A percentile compares a stretch with the other conserved stretches of the same genome.
Evolutionary conservation across 1,139 yeast species (phyloP).

Genomic region (Ogataea hybrid): DNA sequence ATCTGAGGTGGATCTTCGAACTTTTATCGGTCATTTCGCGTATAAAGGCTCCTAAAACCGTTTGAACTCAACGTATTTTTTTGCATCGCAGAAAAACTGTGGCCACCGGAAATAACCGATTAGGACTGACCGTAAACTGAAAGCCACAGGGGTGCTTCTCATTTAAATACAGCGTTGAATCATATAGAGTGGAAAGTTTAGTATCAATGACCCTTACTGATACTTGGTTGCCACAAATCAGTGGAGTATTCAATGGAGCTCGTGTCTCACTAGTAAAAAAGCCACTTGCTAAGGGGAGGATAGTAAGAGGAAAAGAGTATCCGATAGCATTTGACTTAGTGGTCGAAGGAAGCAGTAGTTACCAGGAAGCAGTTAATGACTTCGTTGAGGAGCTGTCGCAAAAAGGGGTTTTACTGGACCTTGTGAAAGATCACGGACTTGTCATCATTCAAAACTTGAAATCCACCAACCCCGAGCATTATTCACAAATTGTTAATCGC

Average conservation of each 20-base stretch:
- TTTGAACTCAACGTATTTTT: no score
- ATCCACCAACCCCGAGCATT: conserved; percentile 10
- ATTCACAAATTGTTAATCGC: conserved; percentile 11
- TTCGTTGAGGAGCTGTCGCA: conserved; percentile 14
- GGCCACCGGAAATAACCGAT: no score
- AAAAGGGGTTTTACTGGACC: conserved; percentile 7
- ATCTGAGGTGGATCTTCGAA: conserved; percentile 1
- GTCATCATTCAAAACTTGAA: conserved; percentile 10
- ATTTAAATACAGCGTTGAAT: not conserved
- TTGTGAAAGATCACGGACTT: conserved; percentile 12
- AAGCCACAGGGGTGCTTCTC: not conserved
- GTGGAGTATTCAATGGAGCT: no score
- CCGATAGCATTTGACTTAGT: conserved; percentile 13
- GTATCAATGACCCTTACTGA: no score
- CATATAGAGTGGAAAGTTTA: no score
- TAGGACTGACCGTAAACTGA: not conserved
- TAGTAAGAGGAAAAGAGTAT: conserved; percentile 6
- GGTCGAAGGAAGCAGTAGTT: not conserved
- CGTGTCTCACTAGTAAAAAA: no score
- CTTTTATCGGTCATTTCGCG: no score
- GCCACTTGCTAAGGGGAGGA: no score
- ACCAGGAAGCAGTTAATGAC: conserved; percentile 2
- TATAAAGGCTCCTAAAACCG: no score
- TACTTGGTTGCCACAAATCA: no score
- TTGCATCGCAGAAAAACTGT: no score